Evolutionary conservation across 1,284 basidiomycete genomes (phyloP), one percentile per base, ranked within the genome.

Genomic region (Naganishia sp.): DNA sequence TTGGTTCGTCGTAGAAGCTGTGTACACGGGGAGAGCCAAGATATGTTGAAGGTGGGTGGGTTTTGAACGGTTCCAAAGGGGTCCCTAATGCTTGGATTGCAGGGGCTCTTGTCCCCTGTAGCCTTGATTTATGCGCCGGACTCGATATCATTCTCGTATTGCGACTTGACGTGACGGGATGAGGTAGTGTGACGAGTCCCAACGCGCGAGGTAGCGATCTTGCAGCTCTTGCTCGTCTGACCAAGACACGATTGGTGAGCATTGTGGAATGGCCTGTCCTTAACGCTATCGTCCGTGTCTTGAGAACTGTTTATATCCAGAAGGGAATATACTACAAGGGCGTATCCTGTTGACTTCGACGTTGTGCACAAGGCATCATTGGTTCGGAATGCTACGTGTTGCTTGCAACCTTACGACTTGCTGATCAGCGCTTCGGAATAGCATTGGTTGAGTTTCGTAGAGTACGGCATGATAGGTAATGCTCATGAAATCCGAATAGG

Each of bases 1-100:
- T 72, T 1, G 69, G 49, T 2, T 66, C 42, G 61, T 76, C 72
- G 62, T 69, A 76, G 67, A 76, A 76, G 55, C 68, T 69, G 68
- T 73, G 71, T 17, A 72, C 70, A 25, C 69, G 52, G 1, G 72
- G 72, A 0, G 71, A 68, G 18, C 64, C 50, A 13, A 67, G 57
- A 32, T 47, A 46, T 11, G 57, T 39, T 3, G 65, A 61, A 17
- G 65, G 65, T 11, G 49, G 51, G 55, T 66, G 65, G 15, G 65
- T 66, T 32, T 66, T 66, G 45, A 61, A 66, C 6, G 65, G 65
- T 15, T 54, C 35, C 3, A 61, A 35, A n/a, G 35, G 32, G 6
- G 7, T 41, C n/a, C 18, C 13, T 2, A 28, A 23, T 6, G 49
- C 21, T 28, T 50, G 49, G 3, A 21, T 6, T 31, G 23, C 21